A percentile compares a stretch with the other conserved stretches of the same genome.
These are phyloP conservation scores for Hibiscus tridactylites DNA, from an alignment of 345 rosid genomes.

Conservation along the genomic window DNA sequence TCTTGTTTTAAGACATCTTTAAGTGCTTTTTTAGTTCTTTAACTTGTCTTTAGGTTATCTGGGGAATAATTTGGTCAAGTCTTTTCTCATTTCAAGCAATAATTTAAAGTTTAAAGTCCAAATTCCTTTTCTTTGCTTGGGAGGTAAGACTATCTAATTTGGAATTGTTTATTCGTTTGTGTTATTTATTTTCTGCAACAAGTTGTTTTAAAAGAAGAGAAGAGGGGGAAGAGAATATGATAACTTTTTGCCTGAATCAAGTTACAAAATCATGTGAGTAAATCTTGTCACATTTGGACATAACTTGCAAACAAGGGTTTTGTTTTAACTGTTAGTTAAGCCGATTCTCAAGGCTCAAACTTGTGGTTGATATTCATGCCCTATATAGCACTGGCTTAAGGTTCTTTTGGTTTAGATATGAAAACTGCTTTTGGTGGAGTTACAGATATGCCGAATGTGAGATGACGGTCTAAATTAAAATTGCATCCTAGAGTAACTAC, in stretches of 20 bases:
- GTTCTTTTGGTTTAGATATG: neutral
- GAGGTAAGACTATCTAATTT: neutral
- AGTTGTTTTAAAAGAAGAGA: neutral
- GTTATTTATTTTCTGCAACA: neutral
- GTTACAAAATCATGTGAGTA: neutral
- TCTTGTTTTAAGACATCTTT: constrained; percentile 9
- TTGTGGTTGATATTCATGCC: neutral
- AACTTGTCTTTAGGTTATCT: neutral
- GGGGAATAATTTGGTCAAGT: neutral
- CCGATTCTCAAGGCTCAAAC: neutral
- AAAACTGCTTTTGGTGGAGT: neutral
- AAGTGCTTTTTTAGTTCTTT: neutral
- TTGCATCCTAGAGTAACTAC: neutral
- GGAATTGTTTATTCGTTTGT: neutral
- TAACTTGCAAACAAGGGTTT: neutral
- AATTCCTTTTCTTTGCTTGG: neutral
- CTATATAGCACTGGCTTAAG: neutral
- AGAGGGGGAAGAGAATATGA: neutral
- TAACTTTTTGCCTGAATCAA: neutral
- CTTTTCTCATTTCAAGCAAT: neutral
- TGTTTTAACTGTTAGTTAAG: neutral
- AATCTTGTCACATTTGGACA: constrained; percentile 2
- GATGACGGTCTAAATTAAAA: neutral
- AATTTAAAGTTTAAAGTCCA: neutral
- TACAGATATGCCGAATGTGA: neutral